Evolutionary conservation across 2,329 filamentous ascomycete genomes (phyloP).

Genomic region (Aspergillus ibericus): DNA sequence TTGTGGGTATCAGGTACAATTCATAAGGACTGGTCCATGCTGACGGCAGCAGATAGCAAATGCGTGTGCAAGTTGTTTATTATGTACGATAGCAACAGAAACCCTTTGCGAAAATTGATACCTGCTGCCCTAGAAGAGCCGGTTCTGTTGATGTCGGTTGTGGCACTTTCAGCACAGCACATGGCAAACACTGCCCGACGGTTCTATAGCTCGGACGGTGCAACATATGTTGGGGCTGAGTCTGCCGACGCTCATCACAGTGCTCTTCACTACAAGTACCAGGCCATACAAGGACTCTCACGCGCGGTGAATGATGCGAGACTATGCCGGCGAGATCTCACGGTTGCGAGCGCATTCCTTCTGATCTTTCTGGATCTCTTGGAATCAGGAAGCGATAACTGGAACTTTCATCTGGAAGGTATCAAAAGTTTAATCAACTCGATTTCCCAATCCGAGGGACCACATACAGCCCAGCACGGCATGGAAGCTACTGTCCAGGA

Average conservation of each 20-base stretch:
- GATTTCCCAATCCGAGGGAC: neutral
- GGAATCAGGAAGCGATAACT: conserved; percentile 19
- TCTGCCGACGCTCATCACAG: conserved; percentile 13
- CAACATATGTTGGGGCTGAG: no score
- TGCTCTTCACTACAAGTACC: conserved; percentile 24
- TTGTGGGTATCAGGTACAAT: conserved; percentile 22
- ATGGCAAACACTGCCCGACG: conserved; percentile 27
- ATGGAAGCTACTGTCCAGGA: neutral
- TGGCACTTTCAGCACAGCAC: conserved; percentile 35
- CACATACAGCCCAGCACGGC: neutral
- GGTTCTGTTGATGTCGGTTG: conserved; percentile 27
- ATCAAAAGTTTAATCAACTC: neutral
- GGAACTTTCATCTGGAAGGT: conserved; percentile 20
- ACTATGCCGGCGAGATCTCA: conserved; percentile 6
- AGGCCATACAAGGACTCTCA: conserved; percentile 19
- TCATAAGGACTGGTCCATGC: neutral
- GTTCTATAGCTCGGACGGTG: conserved; percentile 7
- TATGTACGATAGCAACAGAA: conserved; percentile 35
- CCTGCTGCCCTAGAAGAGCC: conserved; percentile 27
- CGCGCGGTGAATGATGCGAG: conserved; percentile 4
- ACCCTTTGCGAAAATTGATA: conserved; percentile 34
- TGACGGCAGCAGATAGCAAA: conserved; percentile 25
- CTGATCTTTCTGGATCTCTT: conserved; percentile 22
- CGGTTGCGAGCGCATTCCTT: conserved; percentile 18
- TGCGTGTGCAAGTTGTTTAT: conserved; percentile 33